Evolutionary conservation across 2,329 filamentous ascomycete species (phyloP), one percentile per base, ranked within the genome.

Genomic region (Daldinia sp.): DNA sequence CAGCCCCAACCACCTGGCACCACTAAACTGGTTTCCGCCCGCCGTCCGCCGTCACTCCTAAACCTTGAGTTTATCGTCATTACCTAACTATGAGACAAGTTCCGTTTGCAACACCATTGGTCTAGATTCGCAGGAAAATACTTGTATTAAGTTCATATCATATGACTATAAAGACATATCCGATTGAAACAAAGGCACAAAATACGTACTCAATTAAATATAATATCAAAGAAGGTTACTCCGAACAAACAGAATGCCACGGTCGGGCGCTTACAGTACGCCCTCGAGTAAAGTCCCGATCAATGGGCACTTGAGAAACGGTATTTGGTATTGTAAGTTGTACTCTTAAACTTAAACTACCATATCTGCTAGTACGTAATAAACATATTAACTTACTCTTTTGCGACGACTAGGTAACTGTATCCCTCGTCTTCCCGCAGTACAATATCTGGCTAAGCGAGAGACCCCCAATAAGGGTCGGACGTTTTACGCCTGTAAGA

Each of bases 401-500:
- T 30, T 9, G 13, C 7, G 26, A 56, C 2, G 12, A 20, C 33
- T 55, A 84, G 83, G 84, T 74, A 83, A 88, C 63, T 89, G 87
- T 72, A 78, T 75, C 33, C 85, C 85, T 20, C 81, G 83, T 53
- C 78, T 84, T 3, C 83, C 83, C 3, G 85, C 87, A 2, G 77
- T 82, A 3, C 82, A 83, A 44, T 84, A 85, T 70, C 79, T 82
- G 55, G 83, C 85, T 3, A 85, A 82, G 69, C 87, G 85, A 72
- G 80, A 84, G 48, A 80, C 81, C 3, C 73, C 76, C 33, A 88
- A 88, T 70, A 79, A 84, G 55, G 85, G 85, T n/a, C 78, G 79
- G 66, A 81, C 80, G 76, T 87, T 89, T 77, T 87, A 86, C 65
- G 83, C 81, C 2, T 89, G 87, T 70, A 85, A 86, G 72, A 80